Evolutionary conservation across 1,284 basidiomycete genomes (phyloP), one percentile per base, ranked within the genome.

Genomic region (Heterobasidion irregulare): DNA sequence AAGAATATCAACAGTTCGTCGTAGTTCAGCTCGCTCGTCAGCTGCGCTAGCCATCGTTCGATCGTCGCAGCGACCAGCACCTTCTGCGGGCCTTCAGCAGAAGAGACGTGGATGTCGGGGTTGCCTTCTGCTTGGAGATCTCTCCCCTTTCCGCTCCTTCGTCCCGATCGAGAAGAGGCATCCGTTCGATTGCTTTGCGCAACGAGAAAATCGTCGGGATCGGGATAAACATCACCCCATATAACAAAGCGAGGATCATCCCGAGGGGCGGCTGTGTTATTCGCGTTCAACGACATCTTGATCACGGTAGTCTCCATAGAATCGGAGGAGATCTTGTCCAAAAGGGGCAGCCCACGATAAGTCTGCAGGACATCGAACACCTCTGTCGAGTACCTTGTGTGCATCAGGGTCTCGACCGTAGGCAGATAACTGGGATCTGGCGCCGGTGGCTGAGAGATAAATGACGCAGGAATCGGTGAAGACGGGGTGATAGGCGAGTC

Each of bases 241-340:
- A 94, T 84, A 33, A 92, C 89, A 65, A 93, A 94, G 0, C 91
- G 80, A 18, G 92, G 91, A 62, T 94, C 92, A 60, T 92, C 85
- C 16, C 83, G 78, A 1, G 89, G 89, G 0, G 82, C 77, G 7
- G 86, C 82, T 35, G 76, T 80, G 55, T 84, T 80, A 36, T 87
- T 83, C 0, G 78, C 66, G 43, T 80, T 77, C 13, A 86, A 64
- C 1, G 84, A 86, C 65, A 90, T 72, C 63, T 78, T 83, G 66
- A 89, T 84, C 18, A 80, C 78, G 0, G 80, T 83, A 12, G 81
- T 81, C 59, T 79, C 74, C 2, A 70, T 66, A 3, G 69, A 61
- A 12, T 75, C 73, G 0, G 74, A 70, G n/a, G 76, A 57, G 47
- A 72, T 69, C 59, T 76, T 79, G 62, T 88, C 84, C 36, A 87